phyloP scores from a whole-genome alignment of 805 yeast species.

The Lachancea cidri region DNA sequence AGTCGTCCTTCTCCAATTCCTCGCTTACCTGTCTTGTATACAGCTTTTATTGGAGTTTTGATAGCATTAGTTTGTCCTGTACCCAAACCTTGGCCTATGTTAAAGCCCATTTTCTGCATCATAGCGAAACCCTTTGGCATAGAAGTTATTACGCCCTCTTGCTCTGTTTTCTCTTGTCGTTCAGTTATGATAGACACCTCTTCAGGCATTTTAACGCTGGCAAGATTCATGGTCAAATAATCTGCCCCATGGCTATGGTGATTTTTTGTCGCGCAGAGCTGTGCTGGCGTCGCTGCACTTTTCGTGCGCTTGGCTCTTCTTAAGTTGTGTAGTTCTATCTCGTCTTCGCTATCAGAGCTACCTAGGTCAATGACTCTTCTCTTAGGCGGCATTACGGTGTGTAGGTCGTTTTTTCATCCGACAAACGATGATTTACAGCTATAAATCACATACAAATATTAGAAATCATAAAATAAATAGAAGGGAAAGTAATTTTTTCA shows the following conservation, averaged over 20 bases:
- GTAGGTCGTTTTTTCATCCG: neutral
- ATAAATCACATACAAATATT: neutral
- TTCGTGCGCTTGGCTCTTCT: neutral
- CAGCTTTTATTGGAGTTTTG: slow-evolving; percentile 31
- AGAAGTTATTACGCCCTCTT: slow-evolving; percentile 3
- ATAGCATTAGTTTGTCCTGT: slow-evolving; percentile 19
- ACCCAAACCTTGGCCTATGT: slow-evolving; percentile 44
- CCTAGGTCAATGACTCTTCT: neutral
- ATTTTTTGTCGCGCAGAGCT: too few species aligned
- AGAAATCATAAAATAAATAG: too few species aligned
- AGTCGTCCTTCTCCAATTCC: slow-evolving; percentile 22
- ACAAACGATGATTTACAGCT: neutral
- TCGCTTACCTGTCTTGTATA: slow-evolving; percentile 13
- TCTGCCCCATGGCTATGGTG: neutral
- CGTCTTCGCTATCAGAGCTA: neutral
- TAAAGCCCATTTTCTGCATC: slow-evolving; percentile 58
- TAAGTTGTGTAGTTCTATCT: neutral
- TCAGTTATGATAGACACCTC: neutral
- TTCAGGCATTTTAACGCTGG: neutral
- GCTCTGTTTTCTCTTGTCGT: neutral
- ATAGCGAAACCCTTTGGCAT: slow-evolving; percentile 44
- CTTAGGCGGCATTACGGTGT: neutral
- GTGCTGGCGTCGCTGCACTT: too few species aligned
- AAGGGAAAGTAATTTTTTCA: neutral
- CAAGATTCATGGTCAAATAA: neutral